Evolutionary conservation across 2,329 filamentous ascomycete genomes (phyloP), one percentile per base, ranked within the genome.

Genomic region (Talaromyces sp.): DNA sequence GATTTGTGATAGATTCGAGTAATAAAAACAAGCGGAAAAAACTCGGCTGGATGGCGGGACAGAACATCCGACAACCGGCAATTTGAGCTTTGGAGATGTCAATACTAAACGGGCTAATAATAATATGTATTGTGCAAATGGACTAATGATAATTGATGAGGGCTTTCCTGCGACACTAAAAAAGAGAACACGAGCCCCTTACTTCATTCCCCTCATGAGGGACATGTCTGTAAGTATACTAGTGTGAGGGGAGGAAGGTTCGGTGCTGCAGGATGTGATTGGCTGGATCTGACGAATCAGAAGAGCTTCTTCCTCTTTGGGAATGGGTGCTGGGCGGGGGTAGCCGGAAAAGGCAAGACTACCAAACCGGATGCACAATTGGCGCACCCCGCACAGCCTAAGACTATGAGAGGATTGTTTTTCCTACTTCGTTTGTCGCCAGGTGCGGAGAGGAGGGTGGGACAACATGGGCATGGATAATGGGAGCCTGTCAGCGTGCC

Each of bases 161-260:
- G 43, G n/a, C 3, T 24, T 46, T 21, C 10, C 14, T 19, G n/a
- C 21, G 43, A 19, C 43, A 12, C n/a, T 11, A 43, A 26, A 21
- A 24, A 27, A 48, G 41, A 21, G 29, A 21, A 32, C 19, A 17
- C 11, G 32, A 32, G 26, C 43, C 57, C 57, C 52, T n/a, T n/a
- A n/a, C 51, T 55, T 41, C 51, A 50, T 50, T 54, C 59, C 50
- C 55, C 59, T 58, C 59, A 61, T 50, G 32, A 14, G 21, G 24
- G 31, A 11, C 3, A 21, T 5, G 21, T 48, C 12, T 35, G 21
- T 29, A 54, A 54, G 1, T 1, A 27, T 54, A 5, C 29, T 61
- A 57, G 59, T 1, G 55, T 58, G 59, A 48, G 59, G 59, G 29
- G 59, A 57, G 2, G 21, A 4, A 29, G 2, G n/a, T 32, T 2